Conservation (phyloP, 352 stramenopile genomes). For the Phytophthora sp. region DNA sequence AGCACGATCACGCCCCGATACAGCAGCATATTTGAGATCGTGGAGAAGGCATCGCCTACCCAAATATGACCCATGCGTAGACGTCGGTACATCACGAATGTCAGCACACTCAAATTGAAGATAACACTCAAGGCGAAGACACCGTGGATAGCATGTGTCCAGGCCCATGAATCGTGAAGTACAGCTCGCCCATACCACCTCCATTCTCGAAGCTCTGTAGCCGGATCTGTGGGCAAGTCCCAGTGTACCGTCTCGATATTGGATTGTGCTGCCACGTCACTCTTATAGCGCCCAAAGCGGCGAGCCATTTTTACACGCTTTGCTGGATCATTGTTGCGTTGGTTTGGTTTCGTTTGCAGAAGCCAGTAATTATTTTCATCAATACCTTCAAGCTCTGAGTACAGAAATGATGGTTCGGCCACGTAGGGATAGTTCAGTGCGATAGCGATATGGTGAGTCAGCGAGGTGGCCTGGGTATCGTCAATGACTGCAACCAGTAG, state of each 20-base stretch:
- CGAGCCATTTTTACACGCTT: constrained; percentile 35
- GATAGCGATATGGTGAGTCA: constrained; percentile 34
- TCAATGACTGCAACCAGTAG: constrained; percentile 30
- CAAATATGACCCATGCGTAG: constrained; percentile 36
- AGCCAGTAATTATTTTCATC: constrained; percentile 30
- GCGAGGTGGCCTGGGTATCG: constrained; percentile 13
- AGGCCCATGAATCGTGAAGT: constrained; percentile 51
- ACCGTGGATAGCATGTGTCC: constrained; percentile 42
- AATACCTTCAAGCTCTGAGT: constrained; percentile 21
- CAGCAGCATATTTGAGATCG: constrained; percentile 37
- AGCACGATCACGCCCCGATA: constrained; percentile 39
- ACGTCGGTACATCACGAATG: constrained; percentile 42
- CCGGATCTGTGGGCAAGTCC: constrained; percentile 27
- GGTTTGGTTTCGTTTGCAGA: constrained; percentile 23
- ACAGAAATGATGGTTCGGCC: constrained; percentile 20
- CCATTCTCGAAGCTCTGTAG: constrained; percentile 25
- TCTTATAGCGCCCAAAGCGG: constrained; percentile 42
- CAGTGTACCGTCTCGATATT: constrained; percentile 44
- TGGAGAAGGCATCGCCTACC: constrained; percentile 48
- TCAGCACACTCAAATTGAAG: constrained; percentile 34
- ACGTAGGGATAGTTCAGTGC: constrained; percentile 41
- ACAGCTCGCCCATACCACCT: constrained; percentile 34
- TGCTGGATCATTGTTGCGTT: constrained; percentile 17
- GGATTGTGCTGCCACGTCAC: constrained; percentile 37
- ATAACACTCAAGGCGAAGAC: constrained; percentile 33